Evolutionary conservation across 768 basidiomycete species (phyloP).

Genomic region (Termitomyces sp.): DNA sequence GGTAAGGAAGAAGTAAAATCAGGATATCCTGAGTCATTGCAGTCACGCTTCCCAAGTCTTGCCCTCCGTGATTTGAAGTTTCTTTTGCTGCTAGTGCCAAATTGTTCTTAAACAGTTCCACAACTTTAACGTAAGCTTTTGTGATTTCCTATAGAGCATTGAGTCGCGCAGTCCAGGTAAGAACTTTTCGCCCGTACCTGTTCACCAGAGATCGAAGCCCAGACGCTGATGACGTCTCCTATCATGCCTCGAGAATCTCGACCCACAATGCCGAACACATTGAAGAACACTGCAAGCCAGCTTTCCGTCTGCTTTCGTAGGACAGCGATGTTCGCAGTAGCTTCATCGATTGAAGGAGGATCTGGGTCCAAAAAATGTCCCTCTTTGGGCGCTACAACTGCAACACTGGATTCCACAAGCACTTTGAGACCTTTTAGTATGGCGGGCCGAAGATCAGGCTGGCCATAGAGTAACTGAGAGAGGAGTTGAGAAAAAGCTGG

Average conservation of each 20-base stretch:
- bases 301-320: conserved; percentile 79
- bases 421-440: conserved; percentile 78
- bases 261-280: conserved; percentile 87
- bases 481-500: conserved; percentile 64
- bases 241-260: conserved; percentile 71
- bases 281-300: conserved; percentile 94
- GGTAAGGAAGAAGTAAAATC: conserved; percentile 72
- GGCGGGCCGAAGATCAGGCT: conserved; percentile 75
- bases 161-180: not conserved
- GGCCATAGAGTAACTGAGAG: conserved; percentile 88
- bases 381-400: conserved; percentile 35
- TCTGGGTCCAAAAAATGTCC: conserved; percentile 22
- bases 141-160: conserved; percentile 50
- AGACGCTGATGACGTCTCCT: conserved; percentile 84
- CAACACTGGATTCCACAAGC: conserved; percentile 76
- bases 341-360: conserved; percentile 50
- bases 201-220: conserved; percentile 75
- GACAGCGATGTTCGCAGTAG: conserved; percentile 61
- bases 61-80: conserved; percentile 20
- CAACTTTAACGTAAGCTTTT: conserved; percentile 78
- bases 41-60: conserved; percentile 39
- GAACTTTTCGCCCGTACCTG: conserved; percentile 34
- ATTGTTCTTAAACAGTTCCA: conserved; percentile 63
- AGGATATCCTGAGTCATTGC: conserved; percentile 81
- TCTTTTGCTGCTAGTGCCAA: conserved; percentile 35